A percentile compares a stretch with the other conserved stretches of the same genome.
These are phyloP conservation scores for Penicillium robsamsonii DNA, from an alignment of 495 filamentous ascomycete genomes.

Conservation along the genomic window DNA sequence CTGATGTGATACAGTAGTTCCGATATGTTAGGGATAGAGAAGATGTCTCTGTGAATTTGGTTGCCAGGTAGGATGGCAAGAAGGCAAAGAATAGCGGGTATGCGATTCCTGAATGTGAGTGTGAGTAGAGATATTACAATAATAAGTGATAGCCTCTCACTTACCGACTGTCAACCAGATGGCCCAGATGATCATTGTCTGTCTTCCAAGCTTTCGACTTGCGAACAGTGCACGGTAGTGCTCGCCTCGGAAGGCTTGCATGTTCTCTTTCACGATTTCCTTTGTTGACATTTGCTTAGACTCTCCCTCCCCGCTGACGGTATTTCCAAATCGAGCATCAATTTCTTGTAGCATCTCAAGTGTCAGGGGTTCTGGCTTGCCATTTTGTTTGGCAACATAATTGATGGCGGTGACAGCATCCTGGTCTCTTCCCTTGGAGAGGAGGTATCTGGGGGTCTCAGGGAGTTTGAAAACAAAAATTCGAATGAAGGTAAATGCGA, in stretches of 20 bases:
- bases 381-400: constrained; percentile 30
- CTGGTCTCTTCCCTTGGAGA: constrained; percentile 33
- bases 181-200: constrained; percentile 28
- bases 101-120: constrained; percentile 24
- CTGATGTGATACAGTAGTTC: constrained; percentile 36
- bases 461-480: constrained; percentile 34
- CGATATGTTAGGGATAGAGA: constrained; percentile 32
- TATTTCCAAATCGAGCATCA: constrained; percentile 20
- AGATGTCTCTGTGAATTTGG: constrained; percentile 25
- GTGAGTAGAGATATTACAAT: background rate
- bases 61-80: constrained; percentile 35
- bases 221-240: constrained; percentile 32
- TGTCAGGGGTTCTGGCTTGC: constrained; percentile 30
- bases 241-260: constrained; percentile 27
- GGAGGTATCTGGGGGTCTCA: constrained; percentile 33
- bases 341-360: constrained; percentile 33
- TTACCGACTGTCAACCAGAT: constrained; percentile 36
- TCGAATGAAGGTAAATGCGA: constrained; percentile 32
- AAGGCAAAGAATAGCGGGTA: constrained; percentile 39
- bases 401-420: constrained; percentile 34
- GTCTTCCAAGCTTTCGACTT: constrained; percentile 20
- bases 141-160: background rate
- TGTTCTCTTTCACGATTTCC: constrained; percentile 29
- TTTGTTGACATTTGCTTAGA: constrained; percentile 17
- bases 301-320: background rate